Conservation (phyloP, 2,329 filamentous ascomycete genomes). For the Diaporthe caulivora region DNA sequence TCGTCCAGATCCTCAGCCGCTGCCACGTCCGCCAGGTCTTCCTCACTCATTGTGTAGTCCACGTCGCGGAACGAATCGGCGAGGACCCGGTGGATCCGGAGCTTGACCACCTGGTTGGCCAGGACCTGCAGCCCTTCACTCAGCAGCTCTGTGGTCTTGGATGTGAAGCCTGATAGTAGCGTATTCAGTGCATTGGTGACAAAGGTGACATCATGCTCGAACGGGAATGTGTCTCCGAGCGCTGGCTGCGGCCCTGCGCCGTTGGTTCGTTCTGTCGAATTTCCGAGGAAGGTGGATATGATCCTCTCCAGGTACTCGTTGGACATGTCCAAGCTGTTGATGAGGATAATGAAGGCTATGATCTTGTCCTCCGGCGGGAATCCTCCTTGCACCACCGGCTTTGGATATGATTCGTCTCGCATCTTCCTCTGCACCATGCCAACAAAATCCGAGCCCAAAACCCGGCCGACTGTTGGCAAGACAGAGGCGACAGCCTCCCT, state of each 20-base stretch:
- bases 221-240: conserved; percentile 80
- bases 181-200: conserved; percentile 77
- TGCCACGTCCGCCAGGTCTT: conserved; percentile 69
- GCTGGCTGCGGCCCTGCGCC: conserved; percentile 54
- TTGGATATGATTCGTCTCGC: conserved; percentile 95
- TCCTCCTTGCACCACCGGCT: conserved; percentile 80
- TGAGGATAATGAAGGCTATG: conserved; percentile 88
- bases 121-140: conserved; percentile 87
- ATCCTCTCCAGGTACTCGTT: conserved; percentile 93
- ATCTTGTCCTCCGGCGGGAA: conserved; percentile 90
- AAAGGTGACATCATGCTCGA: conserved; percentile 78
- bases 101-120: conserved; percentile 88
- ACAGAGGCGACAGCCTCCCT: conserved; percentile 81
- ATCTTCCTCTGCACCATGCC: conserved; percentile 98
- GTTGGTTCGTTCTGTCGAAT: conserved; percentile 52
- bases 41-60: conserved; percentile 81
- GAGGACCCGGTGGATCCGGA: conserved; percentile 85
- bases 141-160: conserved; percentile 85
- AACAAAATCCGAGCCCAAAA: conserved; percentile 90
- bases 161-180: conserved; percentile 78
- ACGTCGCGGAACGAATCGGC: conserved; percentile 91
- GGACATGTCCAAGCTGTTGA: conserved; percentile 95
- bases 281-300: conserved; percentile 74
- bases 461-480: conserved; percentile 81
- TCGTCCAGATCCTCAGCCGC: conserved; percentile 66